A percentile compares a stretch with the other conserved stretches of the same genome.
Evolutionary conservation across 1,284 basidiomycete species (phyloP).

Genomic region (Mycena sp.): DNA sequence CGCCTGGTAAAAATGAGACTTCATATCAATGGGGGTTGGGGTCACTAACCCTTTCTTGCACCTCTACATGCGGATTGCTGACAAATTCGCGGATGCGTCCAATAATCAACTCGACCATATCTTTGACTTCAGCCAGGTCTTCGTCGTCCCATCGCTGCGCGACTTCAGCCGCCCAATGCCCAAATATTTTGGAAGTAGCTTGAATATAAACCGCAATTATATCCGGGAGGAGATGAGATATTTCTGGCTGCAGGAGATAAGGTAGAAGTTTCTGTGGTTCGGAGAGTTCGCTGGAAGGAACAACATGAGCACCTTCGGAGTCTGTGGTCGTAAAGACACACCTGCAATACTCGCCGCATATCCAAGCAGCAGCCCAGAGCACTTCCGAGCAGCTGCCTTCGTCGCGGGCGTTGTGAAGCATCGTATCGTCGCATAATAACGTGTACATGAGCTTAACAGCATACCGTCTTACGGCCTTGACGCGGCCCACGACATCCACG

Average conservation of each 20-base stretch:
- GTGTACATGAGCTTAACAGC: slow-evolving; percentile 86
- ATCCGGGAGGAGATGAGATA: slow-evolving; percentile 63
- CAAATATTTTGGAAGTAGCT: slow-evolving; percentile 88
- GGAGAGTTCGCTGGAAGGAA: slow-evolving; percentile 63
- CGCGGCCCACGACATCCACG: slow-evolving; percentile 88
- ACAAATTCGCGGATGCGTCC: slow-evolving; percentile 65
- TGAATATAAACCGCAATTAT: slow-evolving; percentile 84
- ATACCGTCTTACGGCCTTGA: slow-evolving; percentile 79
- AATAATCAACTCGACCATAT: slow-evolving; percentile 68
- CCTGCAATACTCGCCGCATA: slow-evolving; percentile 94
- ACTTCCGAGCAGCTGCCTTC: slow-evolving; percentile 81
- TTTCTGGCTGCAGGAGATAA: slow-evolving; percentile 71
- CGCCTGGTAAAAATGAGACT: slow-evolving; percentile 57
- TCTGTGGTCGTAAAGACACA: slow-evolving; percentile 33
- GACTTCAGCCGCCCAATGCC: slow-evolving; percentile 80
- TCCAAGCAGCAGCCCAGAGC: slow-evolving; percentile 93
- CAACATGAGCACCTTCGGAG: slow-evolving; percentile 12
- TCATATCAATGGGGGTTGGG: too few relatives aligned
- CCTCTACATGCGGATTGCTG: slow-evolving; percentile 78
- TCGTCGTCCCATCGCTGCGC: slow-evolving; percentile 82
- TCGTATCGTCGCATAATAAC: slow-evolving; percentile 80
- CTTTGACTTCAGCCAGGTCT: slow-evolving; percentile 67
- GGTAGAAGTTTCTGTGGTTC: slow-evolving; percentile 77
- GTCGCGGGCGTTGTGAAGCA: slow-evolving; percentile 68
- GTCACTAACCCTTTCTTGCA: slow-evolving; percentile 90